Base-by-base conservation (phyloP, 2,329 filamentous ascomycete species). In the Fonsecaea monophora region DNA sequence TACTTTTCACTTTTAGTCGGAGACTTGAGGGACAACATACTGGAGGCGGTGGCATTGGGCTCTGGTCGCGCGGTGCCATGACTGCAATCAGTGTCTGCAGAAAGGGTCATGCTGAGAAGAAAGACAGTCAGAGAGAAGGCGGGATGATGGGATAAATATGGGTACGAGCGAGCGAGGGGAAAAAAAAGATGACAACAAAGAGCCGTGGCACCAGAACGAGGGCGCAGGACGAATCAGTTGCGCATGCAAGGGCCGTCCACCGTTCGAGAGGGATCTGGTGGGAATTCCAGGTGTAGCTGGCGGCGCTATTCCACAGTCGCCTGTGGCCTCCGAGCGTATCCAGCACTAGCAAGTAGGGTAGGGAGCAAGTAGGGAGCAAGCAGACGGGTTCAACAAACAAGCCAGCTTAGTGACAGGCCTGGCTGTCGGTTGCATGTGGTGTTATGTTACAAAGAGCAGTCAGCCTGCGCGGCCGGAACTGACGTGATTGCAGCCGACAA, bases 21-120 rank as follows among this genome's bases (percentile, higher is more conserved):
- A 12, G 42, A n/a, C 21, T 53, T 30, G 48, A 64, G 64, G 62
- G 32, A 61, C 45, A 56, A 66, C 66, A 67, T 68, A 72, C 71
- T 48, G 70, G 70, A 56, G 71, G 71, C 37, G 71, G 71, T 42
- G 71, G 71, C 71, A 73, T 73, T 42, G 71, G 71, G 59, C 71
- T 73, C 65, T 70, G 67, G 53, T 73, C 71, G 60, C 71, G 69
- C 62, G 71, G 71, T 56, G 71, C 70, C 71, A 73, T 73, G 45
- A 53, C 67, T 68, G 53, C 40, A 53, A 50, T 67, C 60, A 64
- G 58, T 65, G 38, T 62, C 37, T 59, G 59, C 54, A 58, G 69
- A 48, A 63, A 45, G 67, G 62, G 66, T 69, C 71, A 71, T 73
- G 65, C 59, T 71, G 71, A 70, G 61, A 66, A 55, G 59, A 42